These are phyloP conservation scores for Euptelea pleiosperma DNA, from an alignment of 164 flowering plant species.

Conservation along the genomic window DNA sequence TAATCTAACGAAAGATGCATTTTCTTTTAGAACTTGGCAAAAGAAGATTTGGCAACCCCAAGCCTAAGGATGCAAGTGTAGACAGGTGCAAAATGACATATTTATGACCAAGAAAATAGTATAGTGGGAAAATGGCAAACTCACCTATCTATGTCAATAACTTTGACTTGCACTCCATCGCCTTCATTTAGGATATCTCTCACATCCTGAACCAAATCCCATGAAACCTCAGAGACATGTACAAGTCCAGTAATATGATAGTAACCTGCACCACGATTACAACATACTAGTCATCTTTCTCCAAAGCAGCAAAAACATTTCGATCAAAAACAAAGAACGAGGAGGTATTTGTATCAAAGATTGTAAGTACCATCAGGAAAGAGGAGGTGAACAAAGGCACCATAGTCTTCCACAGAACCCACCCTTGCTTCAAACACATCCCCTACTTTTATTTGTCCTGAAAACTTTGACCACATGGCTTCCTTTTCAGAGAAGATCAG, in stretches of 20 bases:
- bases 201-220: constrained; percentile 91
- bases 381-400: constrained; percentile 82
- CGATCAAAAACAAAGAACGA: neutral
- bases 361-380: constrained; percentile 71
- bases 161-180: constrained; percentile 72
- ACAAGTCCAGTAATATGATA: constrained; percentile 89
- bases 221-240: constrained; percentile 90
- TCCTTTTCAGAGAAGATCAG: constrained; percentile 88
- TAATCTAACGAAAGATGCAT: too few species aligned
- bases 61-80: too few species aligned
- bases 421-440: constrained; percentile 68
- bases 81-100: too few species aligned
- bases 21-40: too few species aligned
- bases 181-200: constrained; percentile 73
- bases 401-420: constrained; percentile 79
- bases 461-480: constrained; percentile 61
- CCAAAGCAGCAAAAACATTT: neutral
- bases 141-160: constrained; percentile 67
- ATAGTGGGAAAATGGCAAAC: constrained; percentile 10
- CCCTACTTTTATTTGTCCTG: constrained; percentile 53
- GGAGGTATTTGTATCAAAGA: neutral
- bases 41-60: too few species aligned
- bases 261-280: constrained; percentile 44
- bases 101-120: too few species aligned
- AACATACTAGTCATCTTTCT: constrained; percentile 6